These are phyloP conservation scores for Hemileia vastatrix DNA, from an alignment of 1,284 basidiomycete genomes.

Conservation along the genomic window DNA sequence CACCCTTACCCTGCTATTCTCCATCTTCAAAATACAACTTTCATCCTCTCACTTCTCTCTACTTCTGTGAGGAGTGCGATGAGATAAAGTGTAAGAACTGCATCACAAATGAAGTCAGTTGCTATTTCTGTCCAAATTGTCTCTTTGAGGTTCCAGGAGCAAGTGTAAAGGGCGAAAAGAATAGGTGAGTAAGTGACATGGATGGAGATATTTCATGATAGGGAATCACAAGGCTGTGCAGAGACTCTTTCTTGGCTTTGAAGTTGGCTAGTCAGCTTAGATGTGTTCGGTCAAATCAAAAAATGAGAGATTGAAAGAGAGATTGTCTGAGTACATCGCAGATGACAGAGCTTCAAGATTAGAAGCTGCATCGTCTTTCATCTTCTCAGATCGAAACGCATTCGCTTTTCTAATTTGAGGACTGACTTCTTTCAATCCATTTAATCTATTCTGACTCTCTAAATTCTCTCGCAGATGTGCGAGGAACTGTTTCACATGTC, in stretches of 20 bases:
- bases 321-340: slow-evolving; percentile 1
- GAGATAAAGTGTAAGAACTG: slow-evolving; percentile 83
- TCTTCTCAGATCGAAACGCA: background rate
- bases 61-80: slow-evolving; percentile 98
- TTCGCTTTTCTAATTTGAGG: background rate
- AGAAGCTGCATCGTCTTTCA: too few relatives aligned
- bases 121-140: slow-evolving; percentile 95
- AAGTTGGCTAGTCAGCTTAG: slow-evolving; percentile 38
- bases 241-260: slow-evolving; percentile 30
- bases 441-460: slow-evolving; percentile 22
- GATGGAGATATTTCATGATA: too few relatives aligned
- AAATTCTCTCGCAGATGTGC: slow-evolving; percentile 61
- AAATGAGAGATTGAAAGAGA: too few relatives aligned
- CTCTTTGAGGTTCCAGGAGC: slow-evolving; percentile 95
- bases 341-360: slow-evolving; percentile 17
- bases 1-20: too few relatives aligned
- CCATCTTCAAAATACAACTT: slow-evolving; percentile 51
- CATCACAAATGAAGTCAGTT: slow-evolving; percentile 80
- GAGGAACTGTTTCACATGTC: slow-evolving; percentile 91
- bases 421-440: too few relatives aligned
- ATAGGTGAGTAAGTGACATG: slow-evolving; percentile 61
- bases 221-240: too few relatives aligned
- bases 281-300: slow-evolving; percentile 37
- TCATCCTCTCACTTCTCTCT: slow-evolving; percentile 71
- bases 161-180: slow-evolving; percentile 88